These are phyloP conservation scores for Fusarium sp. DNA, from an alignment of 2,329 filamentous ascomycete genomes.

Conservation along the genomic window DNA sequence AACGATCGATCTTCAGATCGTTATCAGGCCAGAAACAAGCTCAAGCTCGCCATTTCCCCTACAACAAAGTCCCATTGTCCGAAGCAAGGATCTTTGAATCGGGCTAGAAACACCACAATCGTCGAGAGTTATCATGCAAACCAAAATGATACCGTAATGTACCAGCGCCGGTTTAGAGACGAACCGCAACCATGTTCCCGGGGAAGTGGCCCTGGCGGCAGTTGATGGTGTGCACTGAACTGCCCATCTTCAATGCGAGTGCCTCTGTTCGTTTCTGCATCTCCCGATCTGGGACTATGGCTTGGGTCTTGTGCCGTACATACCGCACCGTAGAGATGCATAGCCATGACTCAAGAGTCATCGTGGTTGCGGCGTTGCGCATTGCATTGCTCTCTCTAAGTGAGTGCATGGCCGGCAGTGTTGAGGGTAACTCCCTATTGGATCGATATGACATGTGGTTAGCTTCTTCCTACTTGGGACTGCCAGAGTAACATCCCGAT, in stretches of 20 bases:
- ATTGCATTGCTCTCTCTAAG: slow-evolving; percentile 16
- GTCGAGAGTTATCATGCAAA: slow-evolving; percentile 27
- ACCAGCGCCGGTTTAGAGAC: slow-evolving; percentile 17
- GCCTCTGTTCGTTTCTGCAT: slow-evolving; percentile 12
- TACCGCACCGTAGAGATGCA: slow-evolving; percentile 27
- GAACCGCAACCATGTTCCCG: slow-evolving; percentile 33
- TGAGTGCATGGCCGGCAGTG: slow-evolving; percentile 35
- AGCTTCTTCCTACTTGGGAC: slow-evolving; percentile 36
- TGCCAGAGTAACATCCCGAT: slow-evolving; percentile 31
- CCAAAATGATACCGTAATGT: slow-evolving; percentile 24
- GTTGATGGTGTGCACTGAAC: slow-evolving; percentile 35
- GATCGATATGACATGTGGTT: slow-evolving; percentile 20
- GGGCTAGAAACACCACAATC: slow-evolving; percentile 26
- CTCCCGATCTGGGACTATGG: slow-evolving; percentile 31
- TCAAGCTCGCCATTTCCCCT: slow-evolving; percentile 36
- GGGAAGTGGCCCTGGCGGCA: slow-evolving; percentile 40
- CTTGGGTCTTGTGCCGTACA: slow-evolving; percentile 35
- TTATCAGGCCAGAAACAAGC: slow-evolving; percentile 38
- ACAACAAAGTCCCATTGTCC: slow-evolving; percentile 31
- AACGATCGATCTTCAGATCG: slow-evolving; percentile 26
- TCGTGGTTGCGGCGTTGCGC: slow-evolving; percentile 12
- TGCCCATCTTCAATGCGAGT: slow-evolving; percentile 1
- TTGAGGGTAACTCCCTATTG: slow-evolving; percentile 40
- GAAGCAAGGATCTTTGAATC: slow-evolving; percentile 39
- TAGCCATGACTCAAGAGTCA: slow-evolving; percentile 40